Base-by-base conservation (phyloP, 306 rosid species). In the Vachellia collinsii region DNA sequence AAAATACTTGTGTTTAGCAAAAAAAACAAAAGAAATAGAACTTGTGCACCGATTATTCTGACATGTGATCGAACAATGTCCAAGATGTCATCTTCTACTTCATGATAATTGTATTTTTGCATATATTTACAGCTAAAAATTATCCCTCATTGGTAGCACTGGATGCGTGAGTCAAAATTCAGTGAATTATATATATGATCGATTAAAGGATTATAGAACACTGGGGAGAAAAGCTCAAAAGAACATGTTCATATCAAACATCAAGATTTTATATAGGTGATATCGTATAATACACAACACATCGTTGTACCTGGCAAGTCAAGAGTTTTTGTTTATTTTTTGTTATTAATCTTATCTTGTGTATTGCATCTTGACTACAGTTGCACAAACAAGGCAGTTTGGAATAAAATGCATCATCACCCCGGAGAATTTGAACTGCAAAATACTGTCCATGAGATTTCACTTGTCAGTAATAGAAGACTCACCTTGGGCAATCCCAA, bases 401-500 rank as follows among this genome's bases (percentile, higher is more conserved):
- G 25, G 62, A n/a, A 54, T 54, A n/a, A 54, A 4, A n/a, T 53
- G 23, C 16, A 22, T 11, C 66, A 22, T 59, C 16, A 37, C 8
- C 37, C 0, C 16, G 17, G 20, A 7, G 10, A 53, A 53, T 19
- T 19, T n/a, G 29, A 54, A 56, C 7, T 56, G 8, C 16, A 50
- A 50, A 80, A 74, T 14, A 19, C 65, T 46, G 25, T 78, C 74
- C 66, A 54, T 74, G 44, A 54, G 53, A 64, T 14, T 77, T 68
- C 39, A 5, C 46, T 44, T 43, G 74, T 53, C 25, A 70, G 66
- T 47, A 75, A 62, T 56, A 79, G 79, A 59, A 71, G 68, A 82
- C 97, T 81, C 80, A 95, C 98, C 81, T 81, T 58, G 90, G 83
- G 70, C 99, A 96, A 71, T 80, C 82, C 99, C 99, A 96, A 81